Base-by-base conservation (phyloP, 2,329 filamentous ascomycete species). In the Colletotrichum trifolii region DNA sequence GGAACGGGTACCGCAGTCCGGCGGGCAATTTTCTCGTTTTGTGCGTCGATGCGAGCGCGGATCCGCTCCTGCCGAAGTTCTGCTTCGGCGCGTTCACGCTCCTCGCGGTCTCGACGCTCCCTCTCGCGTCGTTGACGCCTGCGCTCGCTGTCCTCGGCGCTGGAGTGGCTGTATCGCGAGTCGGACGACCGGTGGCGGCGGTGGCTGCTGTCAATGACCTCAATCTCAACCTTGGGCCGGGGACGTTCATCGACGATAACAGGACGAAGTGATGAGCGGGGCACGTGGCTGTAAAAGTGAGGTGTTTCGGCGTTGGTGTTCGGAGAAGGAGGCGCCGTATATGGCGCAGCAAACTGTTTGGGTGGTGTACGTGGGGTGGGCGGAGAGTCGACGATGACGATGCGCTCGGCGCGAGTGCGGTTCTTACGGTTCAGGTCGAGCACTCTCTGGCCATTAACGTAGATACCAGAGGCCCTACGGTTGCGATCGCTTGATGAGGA, bases 291-390 rank as follows among this genome's bases (percentile, higher is more conserved):
- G 25, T 73, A 69, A 34, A 70, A 66, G 8, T 60, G 71, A 52
- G 69, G 70, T 15, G 59, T 58, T 38, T 67, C 48, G 9, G 52
- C 63, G 46, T 69, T 68, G 38, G 68, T 67, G 47, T 55, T 57
- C 35, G 73, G 73, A 63, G 71, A 74, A 7, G 79, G 68, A 11
- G 80, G 79, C 17, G 75, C 75, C 42, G 80, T 82, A 69, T 77
- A 77, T 6, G 81, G 76, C 15, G 75, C 73, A 58, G 67, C 69
- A 70, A 76, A 80, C 39, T 73, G 71, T 67, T 78, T 80, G n/a
- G 83, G 81, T 34, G 83, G 80, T 35, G 82, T 82, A 60, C 79
- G 77, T 40, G 82, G 79, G 8, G 79, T 80, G 11, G 82, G 78
- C 3, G 81, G 81, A 67, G 75, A 76, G 64, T 84, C 79, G 55